Base-by-base conservation (phyloP, 2,329 filamentous ascomycete genomes). In the Zasmidium citrigriseum region DNA sequence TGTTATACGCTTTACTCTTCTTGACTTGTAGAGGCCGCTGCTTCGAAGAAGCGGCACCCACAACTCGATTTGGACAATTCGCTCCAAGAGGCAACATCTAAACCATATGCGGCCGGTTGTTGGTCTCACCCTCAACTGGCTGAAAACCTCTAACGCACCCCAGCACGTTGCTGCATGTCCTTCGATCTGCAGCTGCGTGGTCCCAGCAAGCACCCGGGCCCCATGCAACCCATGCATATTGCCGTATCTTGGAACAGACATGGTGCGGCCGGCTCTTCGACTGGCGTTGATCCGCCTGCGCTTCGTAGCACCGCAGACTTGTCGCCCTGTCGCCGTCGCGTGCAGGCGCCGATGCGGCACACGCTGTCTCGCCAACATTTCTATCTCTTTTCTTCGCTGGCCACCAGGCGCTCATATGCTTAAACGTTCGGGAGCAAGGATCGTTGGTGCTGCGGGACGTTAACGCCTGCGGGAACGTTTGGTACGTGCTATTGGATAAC, bases 401-500 rank as follows among this genome's bases (percentile, higher is more conserved):
- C 25, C 46, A 38, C 16, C 21, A 44, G 27, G 45, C 46, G 41
- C 48, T 52, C 48, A 25, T 38, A 18, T 34, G 25, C 45, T 48
- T 23, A 22, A 51, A 23, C 38, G 22, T 41, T 44, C 27, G 44
- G 27, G 23, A 10, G 45, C 57, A 38, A 54, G 54, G 57, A 56
- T 58, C 29, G 48, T 27, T 24, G 20, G 50, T 41, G 29, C n/a
- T n/a, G 38, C 54, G 59, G 56, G 46, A 59, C 58, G 55, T 47
- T 49, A 56, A 58, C 27, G 46, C 49, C 46, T 21, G 38, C 58
- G 58, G 54, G 54, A 58, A 59, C 56, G 58, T 59, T 45, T 57
- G 58, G 61, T 57, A 54, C 51, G 53, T 60, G 58, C 61, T 48
- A 58, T 54, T 59, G 54, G 55, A 51, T 47, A 27, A 54, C 57